Evolutionary conservation across 495 filamentous ascomycete genomes (phyloP), one percentile per base, ranked within the genome.

Genomic region (Penicillium roqueforti): DNA sequence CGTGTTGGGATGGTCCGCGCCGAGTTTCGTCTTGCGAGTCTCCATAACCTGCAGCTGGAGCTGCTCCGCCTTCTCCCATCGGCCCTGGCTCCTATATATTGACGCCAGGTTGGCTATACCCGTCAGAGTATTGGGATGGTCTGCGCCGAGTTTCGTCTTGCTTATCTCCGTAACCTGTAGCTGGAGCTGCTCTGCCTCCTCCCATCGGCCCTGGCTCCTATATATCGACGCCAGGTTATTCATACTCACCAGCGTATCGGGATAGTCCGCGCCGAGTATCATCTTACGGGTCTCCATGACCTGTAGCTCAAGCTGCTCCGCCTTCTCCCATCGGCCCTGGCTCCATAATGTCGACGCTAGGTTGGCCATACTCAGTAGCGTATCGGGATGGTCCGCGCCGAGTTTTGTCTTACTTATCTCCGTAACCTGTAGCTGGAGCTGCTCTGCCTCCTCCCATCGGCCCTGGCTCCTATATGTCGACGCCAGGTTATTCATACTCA

Each of bases 61-160:
- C 59, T 64, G 60, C 7, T 65, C 41, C 3, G 22, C 58, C 49
- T 69, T 58, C 10, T 56, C 22, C 55, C 55, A 71, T 6, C 65
- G 59, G 25, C 62, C 62, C 39, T 66, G 13, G 5, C 28, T 44
- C 23, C 22, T 14, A 6, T 4, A 16, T 2, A 23, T 28, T 3
- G 41, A 44, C n/a, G 44, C 55, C 0, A 59, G 39, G 11, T 47
- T 59, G n/a, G 31, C 46, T 31, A 51, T 50, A 20, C 45, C 41
- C n/a, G n/a, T n/a, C n/a, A n/a, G n/a, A n/a, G n/a, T n/a, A n/a
- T n/a, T n/a, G n/a, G n/a, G n/a, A n/a, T n/a, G n/a, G 19, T 48
- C 55, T 5, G 9, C 36, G 13, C 55, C 55, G 5, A 57, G 20
- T 10, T 37, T 31, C 28, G 22, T 32, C 41, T 51, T 51, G 9